Evolutionary conservation across 208 protist genomes (phyloP), one percentile per base, ranked within the genome.

Genomic region (Acanthamoeba divionensis): DNA sequence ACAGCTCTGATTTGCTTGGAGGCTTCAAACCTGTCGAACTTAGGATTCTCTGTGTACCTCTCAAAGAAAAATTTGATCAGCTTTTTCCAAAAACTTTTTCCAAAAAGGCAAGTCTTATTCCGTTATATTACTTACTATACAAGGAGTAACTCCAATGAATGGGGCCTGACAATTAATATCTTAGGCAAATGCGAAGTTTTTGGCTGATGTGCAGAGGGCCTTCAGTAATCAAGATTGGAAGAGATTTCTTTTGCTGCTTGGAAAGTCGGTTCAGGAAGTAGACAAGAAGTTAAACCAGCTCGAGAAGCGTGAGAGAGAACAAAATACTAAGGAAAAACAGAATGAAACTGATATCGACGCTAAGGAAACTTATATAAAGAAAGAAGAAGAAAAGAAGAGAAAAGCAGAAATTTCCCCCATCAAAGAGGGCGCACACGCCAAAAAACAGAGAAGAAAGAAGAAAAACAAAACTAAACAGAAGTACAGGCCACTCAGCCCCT

Each of bases 1-100:
- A 99, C 87, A 97, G 96, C 62, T 94, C 96, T 29, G 99, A 99
- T 89, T 97, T 99, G 52, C 96, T 99, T 91, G 99, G 99, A 54
- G 99, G 99, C 8, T 99, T 98, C 95, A 98, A 98, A 91, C 99
- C 99, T 24, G 95, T 99, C 13, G 98, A 99, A 83, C 93, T 99
- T 71, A 87, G 90, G 33, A 69, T 91, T 9, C 44, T 96, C 0
- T 89, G 75, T 38, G 45, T 47, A 18, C 96, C 97, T 13, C 65
- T 98, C 12, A 96, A 97, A 65, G 91, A 94, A 12, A 82, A 90
- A 24, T 99, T 99, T 93, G 95, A 95, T 29, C 92, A 93, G 4
- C 80, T 99, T 9, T 99, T 99, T 91, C 94, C 94, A 0, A 90
- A 96, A n/a, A 97, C 97, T 45, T 99, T 99, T 47, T 96, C 96